Base-by-base conservation (phyloP, 2,329 filamentous ascomycete genomes). In the Rachicladosporium sp. region DNA sequence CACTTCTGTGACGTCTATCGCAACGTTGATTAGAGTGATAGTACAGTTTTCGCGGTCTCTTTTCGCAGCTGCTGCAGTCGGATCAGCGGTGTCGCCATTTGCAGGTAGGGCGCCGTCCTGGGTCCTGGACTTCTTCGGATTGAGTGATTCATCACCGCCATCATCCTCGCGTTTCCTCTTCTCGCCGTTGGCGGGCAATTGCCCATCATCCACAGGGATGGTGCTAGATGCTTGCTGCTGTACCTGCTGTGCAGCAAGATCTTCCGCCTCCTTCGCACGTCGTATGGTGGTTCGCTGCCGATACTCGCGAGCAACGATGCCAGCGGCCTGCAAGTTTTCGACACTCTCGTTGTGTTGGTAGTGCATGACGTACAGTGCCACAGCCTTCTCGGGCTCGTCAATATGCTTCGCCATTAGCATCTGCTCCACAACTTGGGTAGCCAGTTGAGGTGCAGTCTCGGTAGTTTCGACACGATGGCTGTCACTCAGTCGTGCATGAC, bases 21-120 rank as follows among this genome's bases (percentile, higher is more conserved):
- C 87, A 15, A 98, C 63, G 49, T 87, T 82, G 37, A 74, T 78
- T 3, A 94, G 79, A 38, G 93, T 75, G 35, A 96, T 72, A 0
- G 84, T 88, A 1, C 86, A 81, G 59, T 96, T 82, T 56, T 98
- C 91, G 32, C 91, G 79, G 60, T 98, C 88, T 40, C 91, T 79
- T 59, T 85, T 89, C 23, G 69, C 60, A 45, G 51, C 50, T 53
- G 55, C 52, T 6, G 50, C 43, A 8, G 60, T 60, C 10, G 56
- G 51, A 43, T 68, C 62, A 54, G 27, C 50, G 47, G 31, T 27
- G 40, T 21, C 29, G 29, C 47, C 39, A 27, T 27, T 27, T 4
- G 23, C 8, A 27, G 8, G 6, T 27, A 27, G 23, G 10, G 49
- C 43, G 13, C 45, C 47, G 11, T 65, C 61, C 33, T 67, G 68